These are phyloP conservation scores for Erysiphe pulchra DNA, from an alignment of 2,329 filamentous ascomycete genomes.

Conservation along the genomic window DNA sequence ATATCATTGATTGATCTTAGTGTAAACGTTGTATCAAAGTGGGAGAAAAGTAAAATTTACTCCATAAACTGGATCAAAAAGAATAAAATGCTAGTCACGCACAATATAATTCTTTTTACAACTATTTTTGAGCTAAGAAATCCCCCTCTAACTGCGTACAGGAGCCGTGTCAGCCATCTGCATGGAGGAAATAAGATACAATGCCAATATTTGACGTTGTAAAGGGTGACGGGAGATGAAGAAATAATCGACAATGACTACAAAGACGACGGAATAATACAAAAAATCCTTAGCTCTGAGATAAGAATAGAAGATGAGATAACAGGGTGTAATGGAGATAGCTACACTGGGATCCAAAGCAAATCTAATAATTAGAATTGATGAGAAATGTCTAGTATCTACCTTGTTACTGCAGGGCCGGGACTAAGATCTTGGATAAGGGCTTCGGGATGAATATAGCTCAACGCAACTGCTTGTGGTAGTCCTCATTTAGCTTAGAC, in stretches of 20 bases:
- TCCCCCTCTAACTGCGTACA: no score
- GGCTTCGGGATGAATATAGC: background rate
- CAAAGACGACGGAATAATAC: background rate
- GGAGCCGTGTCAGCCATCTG: background rate
- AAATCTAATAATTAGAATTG: background rate
- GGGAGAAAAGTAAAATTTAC: no score
- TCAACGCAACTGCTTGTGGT: background rate
- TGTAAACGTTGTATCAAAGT: no score
- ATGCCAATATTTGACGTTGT: background rate
- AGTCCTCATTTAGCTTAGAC: background rate
- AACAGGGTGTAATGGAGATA: background rate
- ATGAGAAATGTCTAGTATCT: background rate
- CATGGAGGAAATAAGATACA: background rate
- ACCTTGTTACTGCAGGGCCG: background rate
- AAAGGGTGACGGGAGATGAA: background rate
- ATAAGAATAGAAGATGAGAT: background rate
- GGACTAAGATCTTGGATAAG: background rate
- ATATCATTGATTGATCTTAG: no score
- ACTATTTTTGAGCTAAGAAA: no score
- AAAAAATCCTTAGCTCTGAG: background rate
- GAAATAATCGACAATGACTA: background rate
- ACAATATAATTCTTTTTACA: no score
- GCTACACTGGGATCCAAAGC: background rate
- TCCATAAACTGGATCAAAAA: no score
- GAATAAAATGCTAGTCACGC: no score